Conservation (phyloP, 805 yeast genomes). For the Starmera pachycereana region DNA sequence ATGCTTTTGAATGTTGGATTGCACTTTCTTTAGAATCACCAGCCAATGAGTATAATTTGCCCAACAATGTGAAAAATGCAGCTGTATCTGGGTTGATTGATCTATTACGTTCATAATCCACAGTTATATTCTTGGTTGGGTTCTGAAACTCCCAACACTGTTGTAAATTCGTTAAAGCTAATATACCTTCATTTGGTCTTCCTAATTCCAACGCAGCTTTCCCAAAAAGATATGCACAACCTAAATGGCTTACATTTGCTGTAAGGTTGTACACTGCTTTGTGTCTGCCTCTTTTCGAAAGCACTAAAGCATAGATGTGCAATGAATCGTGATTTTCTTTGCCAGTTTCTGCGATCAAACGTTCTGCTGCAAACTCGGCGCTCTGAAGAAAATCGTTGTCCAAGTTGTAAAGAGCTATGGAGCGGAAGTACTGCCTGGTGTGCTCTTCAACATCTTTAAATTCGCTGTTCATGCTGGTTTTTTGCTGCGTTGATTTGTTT, state of each 20-base stretch:
- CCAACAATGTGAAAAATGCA: constrained; percentile 56
- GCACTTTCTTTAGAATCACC: constrained; percentile 61
- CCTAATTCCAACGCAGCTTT: constrained; percentile 50
- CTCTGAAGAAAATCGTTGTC: constrained; percentile 61
- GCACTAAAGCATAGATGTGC: constrained; percentile 61
- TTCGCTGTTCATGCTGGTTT: too few species aligned
- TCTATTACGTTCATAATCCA: constrained; percentile 29
- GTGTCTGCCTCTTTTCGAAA: constrained; percentile 46
- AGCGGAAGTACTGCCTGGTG: constrained; percentile 34
- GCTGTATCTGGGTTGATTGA: constrained; percentile 53
- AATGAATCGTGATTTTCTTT: constrained; percentile 41
- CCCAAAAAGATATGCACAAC: constrained; percentile 71
- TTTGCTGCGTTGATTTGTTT: too few species aligned
- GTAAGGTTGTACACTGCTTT: constrained; percentile 51
- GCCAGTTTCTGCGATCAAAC: constrained; percentile 52
- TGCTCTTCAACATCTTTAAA: constrained; percentile 9
- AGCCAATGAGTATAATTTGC: constrained; percentile 47
- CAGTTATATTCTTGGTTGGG: constrained; percentile 4
- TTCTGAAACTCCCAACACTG: constrained; percentile 23
- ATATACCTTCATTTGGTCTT: constrained; percentile 51
- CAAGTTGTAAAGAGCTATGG: constrained; percentile 55
- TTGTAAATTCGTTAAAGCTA: constrained; percentile 31
- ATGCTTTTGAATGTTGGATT: constrained; percentile 55
- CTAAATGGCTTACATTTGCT: constrained; percentile 44
- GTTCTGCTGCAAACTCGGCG: constrained; percentile 82